Percentiles rank a stretch among this genome's conserved stretches.
These are phyloP conservation scores for Malus hybrid DNA, from an alignment of 331 rosid genomes.

Conservation along the genomic window DNA sequence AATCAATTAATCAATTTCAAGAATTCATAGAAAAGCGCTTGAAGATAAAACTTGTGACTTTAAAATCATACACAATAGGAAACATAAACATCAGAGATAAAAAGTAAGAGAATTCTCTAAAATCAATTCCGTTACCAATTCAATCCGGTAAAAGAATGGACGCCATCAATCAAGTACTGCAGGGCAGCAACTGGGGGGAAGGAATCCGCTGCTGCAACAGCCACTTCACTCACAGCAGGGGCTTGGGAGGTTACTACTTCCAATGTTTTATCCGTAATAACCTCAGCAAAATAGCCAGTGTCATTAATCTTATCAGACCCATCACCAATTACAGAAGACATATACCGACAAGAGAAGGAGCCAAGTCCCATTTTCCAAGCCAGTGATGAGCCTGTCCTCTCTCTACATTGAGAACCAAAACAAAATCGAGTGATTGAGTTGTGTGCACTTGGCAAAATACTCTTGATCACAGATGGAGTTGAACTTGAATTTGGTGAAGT, in stretches of 20 bases:
- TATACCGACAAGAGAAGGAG: slow-evolving; percentile 9
- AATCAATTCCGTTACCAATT: slow-evolving; percentile 4
- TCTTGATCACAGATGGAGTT: neutral
- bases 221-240: slow-evolving; percentile 6
- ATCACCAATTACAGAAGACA: slow-evolving; percentile 4
- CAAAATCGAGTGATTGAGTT: neutral
- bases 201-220: slow-evolving; percentile 12
- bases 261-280: neutral
- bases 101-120: neutral
- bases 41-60: neutral
- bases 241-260: slow-evolving; percentile 2
- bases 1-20: neutral
- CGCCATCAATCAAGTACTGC: neutral
- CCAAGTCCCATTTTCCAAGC: slow-evolving; percentile 5
- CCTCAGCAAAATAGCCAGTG: slow-evolving; percentile 2
- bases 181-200: slow-evolving; percentile 1
- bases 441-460: neutral
- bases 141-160: slow-evolving; percentile 11
- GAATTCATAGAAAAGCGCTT: neutral
- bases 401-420: neutral
- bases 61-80: neutral
- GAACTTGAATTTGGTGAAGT: neutral
- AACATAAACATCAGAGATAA: neutral
- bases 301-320: slow-evolving; percentile 9
- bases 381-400: neutral